Conservation (phyloP, 2,329 filamentous ascomycete genomes). For the Anthostomella pinea region DNA sequence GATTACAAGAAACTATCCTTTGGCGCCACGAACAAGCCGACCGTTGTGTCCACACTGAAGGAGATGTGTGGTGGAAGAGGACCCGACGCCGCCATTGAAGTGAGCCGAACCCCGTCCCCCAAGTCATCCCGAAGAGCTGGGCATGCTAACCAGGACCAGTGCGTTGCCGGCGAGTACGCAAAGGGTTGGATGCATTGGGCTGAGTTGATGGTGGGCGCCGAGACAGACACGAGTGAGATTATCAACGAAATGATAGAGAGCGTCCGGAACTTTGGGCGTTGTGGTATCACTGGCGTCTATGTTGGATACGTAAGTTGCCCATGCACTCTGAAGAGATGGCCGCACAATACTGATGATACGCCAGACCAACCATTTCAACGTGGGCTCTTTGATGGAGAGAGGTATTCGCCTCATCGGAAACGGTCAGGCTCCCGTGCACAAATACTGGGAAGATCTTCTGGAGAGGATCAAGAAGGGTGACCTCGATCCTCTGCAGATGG, state of each 20-base stretch:
- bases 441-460: slow-evolving; percentile 80
- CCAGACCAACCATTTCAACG: slow-evolving; percentile 77
- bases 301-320: slow-evolving; percentile 51
- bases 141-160: slow-evolving; percentile 48
- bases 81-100: slow-evolving; percentile 62
- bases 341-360: neutral
- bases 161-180: slow-evolving; percentile 58
- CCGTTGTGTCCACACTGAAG: slow-evolving; percentile 70
- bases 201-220: slow-evolving; percentile 60
- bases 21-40: slow-evolving; percentile 55
- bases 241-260: slow-evolving; percentile 76
- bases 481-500: slow-evolving; percentile 76
- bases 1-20: slow-evolving; percentile 62
- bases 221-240: slow-evolving; percentile 82
- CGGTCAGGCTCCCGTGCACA: slow-evolving; percentile 70
- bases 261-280: slow-evolving; percentile 69
- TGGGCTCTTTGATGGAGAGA: slow-evolving; percentile 80
- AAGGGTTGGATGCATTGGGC: slow-evolving; percentile 61
- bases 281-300: slow-evolving; percentile 72
- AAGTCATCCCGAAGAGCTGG: neutral
- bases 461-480: slow-evolving; percentile 62
- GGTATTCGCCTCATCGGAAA: slow-evolving; percentile 75
- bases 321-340: neutral
- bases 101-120: slow-evolving; percentile 8
- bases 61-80: slow-evolving; percentile 70